These are phyloP conservation scores for Amoeboaphelidium protococcarum DNA, from an alignment of 371 early-diverging fungal genomes.

Conservation along the genomic window DNA sequence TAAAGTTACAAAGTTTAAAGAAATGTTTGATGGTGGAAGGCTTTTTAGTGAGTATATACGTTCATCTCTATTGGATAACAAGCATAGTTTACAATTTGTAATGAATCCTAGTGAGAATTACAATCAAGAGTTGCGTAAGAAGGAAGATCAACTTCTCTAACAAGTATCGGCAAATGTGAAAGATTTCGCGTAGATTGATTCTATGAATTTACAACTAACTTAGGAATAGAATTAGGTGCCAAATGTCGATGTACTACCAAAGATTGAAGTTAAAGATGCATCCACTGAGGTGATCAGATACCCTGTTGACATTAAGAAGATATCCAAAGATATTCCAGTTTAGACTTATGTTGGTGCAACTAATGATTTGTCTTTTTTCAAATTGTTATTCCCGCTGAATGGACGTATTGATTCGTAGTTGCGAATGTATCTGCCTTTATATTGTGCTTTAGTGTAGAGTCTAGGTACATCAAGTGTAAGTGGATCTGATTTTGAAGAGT, in stretches of 20 bases:
- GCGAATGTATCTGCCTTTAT: background rate
- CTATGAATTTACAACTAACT: slow-evolving; percentile 20
- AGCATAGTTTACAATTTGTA: slow-evolving; percentile 38
- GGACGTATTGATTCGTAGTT: background rate
- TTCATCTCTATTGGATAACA: slow-evolving; percentile 46
- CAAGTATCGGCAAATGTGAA: slow-evolving; percentile 26
- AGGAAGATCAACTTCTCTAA: slow-evolving; percentile 35
- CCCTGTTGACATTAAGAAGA: slow-evolving; percentile 31
- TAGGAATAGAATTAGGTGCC: slow-evolving; percentile 25
- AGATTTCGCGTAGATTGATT: slow-evolving; percentile 22
- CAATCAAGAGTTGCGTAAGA: slow-evolving; percentile 18
- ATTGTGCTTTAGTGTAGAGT: background rate
- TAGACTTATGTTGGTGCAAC: slow-evolving; percentile 56
- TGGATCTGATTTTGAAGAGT: slow-evolving; percentile 64
- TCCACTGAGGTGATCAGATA: slow-evolving; percentile 25
- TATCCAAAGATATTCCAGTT: slow-evolving; percentile 26
- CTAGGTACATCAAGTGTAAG: slow-evolving; percentile 43
- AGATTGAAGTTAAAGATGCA: slow-evolving; percentile 36
- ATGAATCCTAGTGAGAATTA: slow-evolving; percentile 55
- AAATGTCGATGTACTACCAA: slow-evolving; percentile 22
- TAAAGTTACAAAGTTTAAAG: background rate
- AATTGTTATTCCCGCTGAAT: background rate
- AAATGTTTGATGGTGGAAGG: background rate
- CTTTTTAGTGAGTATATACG: slow-evolving; percentile 41
- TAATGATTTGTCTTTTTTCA: slow-evolving; percentile 73